Base-by-base conservation (phyloP, 1,284 basidiomycete genomes). In the Cryptococcus hybrid region DNA sequence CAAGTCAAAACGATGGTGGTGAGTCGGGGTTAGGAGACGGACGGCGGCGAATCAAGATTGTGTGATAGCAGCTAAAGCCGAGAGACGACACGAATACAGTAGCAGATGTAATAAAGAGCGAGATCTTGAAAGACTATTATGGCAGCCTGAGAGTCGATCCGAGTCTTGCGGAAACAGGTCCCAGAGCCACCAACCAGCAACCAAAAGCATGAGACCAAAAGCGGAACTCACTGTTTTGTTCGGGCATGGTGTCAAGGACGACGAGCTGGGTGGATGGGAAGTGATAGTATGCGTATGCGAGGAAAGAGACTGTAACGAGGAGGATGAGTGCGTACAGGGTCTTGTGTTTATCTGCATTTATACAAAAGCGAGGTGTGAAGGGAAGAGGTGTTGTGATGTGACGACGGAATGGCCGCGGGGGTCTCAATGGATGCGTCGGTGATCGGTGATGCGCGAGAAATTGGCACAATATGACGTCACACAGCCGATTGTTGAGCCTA, bases 161-260 rank as follows among this genome's bases (percentile, higher is more conserved):
- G 47, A 60, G 13, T 4, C 30, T 13, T 15, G 43, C 12, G 38
- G 9, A 36, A 34, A 42, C 46, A 15, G 47, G 30, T 54, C 5
- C 24, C 53, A 38, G 35, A 13, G 45, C 30, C 30, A 30, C 30
- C 30, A 4, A 30, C 30, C 3, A 30, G 30, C 30, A 30, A 4
- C 40, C 40, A 15, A 11, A 42, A 42, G 15, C 40, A 3, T 11
- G 15, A 12, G 15, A 42, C 40, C 12, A 40, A 11, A 48, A 37
- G 13, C 44, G n/a, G 13, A n/a, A 57, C 65, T 46, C 34, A 68
- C 67, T 62, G 42, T 67, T 62, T 58, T 66, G 62, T 57, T 61
- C 38, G 54, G 69, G 55, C 67, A 67, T 59, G 43, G 73, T 67
- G 54, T 39, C 61, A 60, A 44, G 5, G 11, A 12, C 38, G 24